phyloP scores from a whole-genome alignment of 768 basidiomycete genomes.

The Pisolithus tinctorius region DNA sequence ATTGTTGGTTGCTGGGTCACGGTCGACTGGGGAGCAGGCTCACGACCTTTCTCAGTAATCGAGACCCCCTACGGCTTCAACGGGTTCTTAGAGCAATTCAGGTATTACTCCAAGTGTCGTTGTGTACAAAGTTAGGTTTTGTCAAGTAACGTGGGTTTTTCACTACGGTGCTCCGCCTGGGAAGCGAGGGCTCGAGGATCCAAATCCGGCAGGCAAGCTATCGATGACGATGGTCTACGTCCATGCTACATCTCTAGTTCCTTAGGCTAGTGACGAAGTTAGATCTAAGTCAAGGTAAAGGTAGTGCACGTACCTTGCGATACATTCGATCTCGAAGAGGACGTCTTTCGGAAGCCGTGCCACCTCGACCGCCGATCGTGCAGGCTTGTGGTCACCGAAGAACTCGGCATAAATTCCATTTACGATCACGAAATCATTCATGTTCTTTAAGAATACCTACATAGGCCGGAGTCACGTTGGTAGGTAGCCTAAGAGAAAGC shows the following conservation, averaged over 20 bases:
- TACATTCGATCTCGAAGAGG: slow-evolving; percentile 86
- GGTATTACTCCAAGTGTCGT: too few species aligned
- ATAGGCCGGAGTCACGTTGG: neutral
- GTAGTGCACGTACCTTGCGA: slow-evolving; percentile 50
- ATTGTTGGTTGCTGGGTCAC: neutral
- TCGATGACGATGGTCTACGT: neutral
- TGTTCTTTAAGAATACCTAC: slow-evolving; percentile 86
- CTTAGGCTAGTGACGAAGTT: slow-evolving; percentile 11
- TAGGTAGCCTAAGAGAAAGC: neutral
- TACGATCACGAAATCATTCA: slow-evolving; percentile 83
- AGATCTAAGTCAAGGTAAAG: neutral
- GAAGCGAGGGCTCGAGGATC: neutral
- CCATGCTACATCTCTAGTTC: slow-evolving; percentile 2
- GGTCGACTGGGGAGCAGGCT: too few species aligned
- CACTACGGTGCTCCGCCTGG: neutral
- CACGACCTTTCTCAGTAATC: too few species aligned
- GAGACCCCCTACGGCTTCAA: too few species aligned
- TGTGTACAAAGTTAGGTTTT: neutral
- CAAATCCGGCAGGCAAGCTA: neutral
- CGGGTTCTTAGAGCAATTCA: too few species aligned
- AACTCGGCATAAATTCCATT: slow-evolving; percentile 78
- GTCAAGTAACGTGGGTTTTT: neutral
- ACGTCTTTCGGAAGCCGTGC: slow-evolving; percentile 85
- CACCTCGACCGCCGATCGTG: slow-evolving; percentile 88
- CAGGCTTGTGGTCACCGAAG: slow-evolving; percentile 90